A percentile compares a stretch with the other conserved stretches of the same genome.
phyloP scores from a whole-genome alignment of 2,329 filamentous ascomycete genomes.

The Ophidiomyces ophidiicola region DNA sequence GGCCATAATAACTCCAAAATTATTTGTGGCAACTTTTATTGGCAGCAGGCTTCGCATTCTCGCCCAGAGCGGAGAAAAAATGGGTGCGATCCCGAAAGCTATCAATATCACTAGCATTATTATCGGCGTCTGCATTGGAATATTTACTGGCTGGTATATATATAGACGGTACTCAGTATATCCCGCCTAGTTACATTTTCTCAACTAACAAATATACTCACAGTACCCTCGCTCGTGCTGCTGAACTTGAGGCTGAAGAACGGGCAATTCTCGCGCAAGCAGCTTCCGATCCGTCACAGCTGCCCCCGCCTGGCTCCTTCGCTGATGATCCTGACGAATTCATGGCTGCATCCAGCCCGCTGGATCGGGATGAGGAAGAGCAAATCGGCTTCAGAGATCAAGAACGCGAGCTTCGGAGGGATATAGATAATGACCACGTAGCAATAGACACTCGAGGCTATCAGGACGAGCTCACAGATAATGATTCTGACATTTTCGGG shows the following conservation, averaged over 20 bases:
- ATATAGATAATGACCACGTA: conserved; percentile 37
- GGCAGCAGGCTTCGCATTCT: conserved; percentile 70
- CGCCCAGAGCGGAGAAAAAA: conserved; percentile 69
- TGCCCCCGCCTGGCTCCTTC: conserved; percentile 17
- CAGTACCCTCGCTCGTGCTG: conserved; percentile 38
- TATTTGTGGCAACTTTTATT: conserved; percentile 86
- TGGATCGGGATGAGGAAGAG: conserved; percentile 35
- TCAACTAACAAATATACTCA: neutral
- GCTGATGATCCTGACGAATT: conserved; percentile 30
- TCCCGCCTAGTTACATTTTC: neutral
- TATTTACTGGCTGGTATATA: conserved; percentile 69
- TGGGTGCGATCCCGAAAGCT: conserved; percentile 64
- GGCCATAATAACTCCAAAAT: conserved; percentile 67
- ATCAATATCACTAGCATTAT: conserved; percentile 76
- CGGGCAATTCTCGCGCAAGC: conserved; percentile 29
- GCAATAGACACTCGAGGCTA: conserved; percentile 30
- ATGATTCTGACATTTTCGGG: conserved; percentile 39
- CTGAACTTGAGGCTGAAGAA: conserved; percentile 39
- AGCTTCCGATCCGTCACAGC: conserved; percentile 18
- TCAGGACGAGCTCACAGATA: conserved; percentile 44
- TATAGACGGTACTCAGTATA: conserved; percentile 47
- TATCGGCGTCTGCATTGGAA: conserved; percentile 57
- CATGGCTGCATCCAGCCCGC: conserved; percentile 26
- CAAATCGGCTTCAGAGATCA: conserved; percentile 31
- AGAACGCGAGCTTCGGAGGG: conserved; percentile 31